Conservation (phyloP, 2,329 filamentous ascomycete genomes). For the Sporothrix humicola region DNA sequence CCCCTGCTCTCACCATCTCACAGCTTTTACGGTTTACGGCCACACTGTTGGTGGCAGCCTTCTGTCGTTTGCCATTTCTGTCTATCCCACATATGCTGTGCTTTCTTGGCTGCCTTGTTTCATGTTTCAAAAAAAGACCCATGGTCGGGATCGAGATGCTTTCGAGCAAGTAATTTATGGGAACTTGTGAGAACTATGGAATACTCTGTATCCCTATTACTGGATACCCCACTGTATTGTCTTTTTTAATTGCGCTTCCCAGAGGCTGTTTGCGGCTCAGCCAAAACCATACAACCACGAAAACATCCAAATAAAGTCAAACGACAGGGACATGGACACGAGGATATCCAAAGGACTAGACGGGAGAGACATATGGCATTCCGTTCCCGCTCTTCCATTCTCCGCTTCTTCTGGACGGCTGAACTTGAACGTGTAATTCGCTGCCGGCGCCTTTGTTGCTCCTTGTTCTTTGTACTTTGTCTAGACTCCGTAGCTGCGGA, state of each 20-base stretch:
- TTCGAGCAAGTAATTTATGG: neutral
- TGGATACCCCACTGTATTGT: neutral
- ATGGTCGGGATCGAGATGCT: neutral
- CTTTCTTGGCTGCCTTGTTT: neutral
- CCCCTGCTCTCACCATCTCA: neutral
- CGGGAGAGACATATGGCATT: neutral
- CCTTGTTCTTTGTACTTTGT: no score
- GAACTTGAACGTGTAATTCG: neutral
- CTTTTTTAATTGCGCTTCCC: neutral
- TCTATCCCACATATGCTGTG: neutral
- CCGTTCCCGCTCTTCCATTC: neutral
- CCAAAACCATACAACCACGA: neutral
- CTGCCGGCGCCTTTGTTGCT: no score
- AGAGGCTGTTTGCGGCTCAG: slow-evolving; percentile 5
- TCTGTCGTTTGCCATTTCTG: neutral
- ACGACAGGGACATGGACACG: neutral
- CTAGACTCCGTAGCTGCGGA: no score
- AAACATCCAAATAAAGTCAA: neutral
- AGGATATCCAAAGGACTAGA: no score
- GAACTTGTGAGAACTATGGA: neutral
- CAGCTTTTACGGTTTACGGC: neutral
- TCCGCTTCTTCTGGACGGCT: slow-evolving; percentile 3
- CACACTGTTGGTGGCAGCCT: neutral
- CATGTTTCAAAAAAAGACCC: neutral
- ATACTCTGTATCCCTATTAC: neutral